Evolutionary conservation across 768 basidiomycete genomes (phyloP).

Genomic region (Rhodocollybia butyracea): DNA sequence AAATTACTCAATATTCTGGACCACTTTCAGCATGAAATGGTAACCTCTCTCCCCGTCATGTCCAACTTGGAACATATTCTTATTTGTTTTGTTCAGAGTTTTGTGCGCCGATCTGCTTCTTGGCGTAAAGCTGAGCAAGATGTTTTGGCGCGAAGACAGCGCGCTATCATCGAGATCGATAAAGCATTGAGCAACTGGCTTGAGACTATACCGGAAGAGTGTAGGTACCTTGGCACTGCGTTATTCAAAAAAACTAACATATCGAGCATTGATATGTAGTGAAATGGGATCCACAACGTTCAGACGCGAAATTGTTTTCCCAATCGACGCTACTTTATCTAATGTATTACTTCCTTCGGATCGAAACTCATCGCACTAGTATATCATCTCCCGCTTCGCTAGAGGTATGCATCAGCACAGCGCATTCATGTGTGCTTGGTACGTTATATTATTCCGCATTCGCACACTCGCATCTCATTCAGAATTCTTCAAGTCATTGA

Average conservation of each 20-base stretch:
- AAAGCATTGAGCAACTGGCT: neutral
- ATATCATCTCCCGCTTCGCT: slow-evolving; percentile 69
- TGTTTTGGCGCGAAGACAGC: neutral
- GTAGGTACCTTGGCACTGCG: neutral
- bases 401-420: slow-evolving; percentile 85
- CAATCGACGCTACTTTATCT: slow-evolving; percentile 56
- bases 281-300: slow-evolving; percentile 39
- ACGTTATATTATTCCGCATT: too few relatives aligned
- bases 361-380: slow-evolving; percentile 77
- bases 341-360: slow-evolving; percentile 51
- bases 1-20: slow-evolving; percentile 44
- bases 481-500: neutral
- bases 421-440: slow-evolving; percentile 52
- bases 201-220: neutral
- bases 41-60: slow-evolving; percentile 13
- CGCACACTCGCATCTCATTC: too few relatives aligned
- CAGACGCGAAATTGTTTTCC: slow-evolving; percentile 39
- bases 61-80: neutral
- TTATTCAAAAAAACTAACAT: too few relatives aligned
- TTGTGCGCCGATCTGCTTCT: neutral
- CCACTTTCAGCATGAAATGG: slow-evolving; percentile 39
- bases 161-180: neutral
- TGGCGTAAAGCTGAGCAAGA: slow-evolving; percentile 27
- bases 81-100: neutral
- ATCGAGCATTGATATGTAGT: slow-evolving; percentile 21